These are phyloP conservation scores for Prunus dulcis DNA, from an alignment of 306 rosid species.

Conservation along the genomic window DNA sequence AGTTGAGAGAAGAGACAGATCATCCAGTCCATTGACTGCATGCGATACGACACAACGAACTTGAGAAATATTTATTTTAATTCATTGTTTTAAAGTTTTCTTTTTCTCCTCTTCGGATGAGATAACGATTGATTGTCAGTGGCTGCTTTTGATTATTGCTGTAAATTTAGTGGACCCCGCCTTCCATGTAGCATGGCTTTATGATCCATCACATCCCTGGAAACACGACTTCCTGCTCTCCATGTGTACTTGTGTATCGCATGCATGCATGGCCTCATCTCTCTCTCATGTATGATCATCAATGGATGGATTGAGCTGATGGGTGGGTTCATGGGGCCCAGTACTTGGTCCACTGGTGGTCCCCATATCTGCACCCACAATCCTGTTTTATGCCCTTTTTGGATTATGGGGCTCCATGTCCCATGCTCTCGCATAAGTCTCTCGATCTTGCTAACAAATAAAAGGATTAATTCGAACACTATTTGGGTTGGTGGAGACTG, in stretches of 20 bases:
- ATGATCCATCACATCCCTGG: conserved; percentile 34
- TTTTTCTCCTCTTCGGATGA: no score
- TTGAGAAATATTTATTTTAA: neutral
- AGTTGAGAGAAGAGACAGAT: neutral
- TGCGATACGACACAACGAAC: conserved; percentile 35
- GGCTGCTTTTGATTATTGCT: neutral
- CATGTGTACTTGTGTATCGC: neutral
- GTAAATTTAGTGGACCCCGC: conserved; percentile 10
- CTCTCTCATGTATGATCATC: neutral
- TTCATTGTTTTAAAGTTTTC: neutral
- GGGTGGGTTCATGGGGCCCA: neutral
- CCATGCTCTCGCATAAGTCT: no score
- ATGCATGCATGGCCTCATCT: neutral
- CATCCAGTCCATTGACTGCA: neutral
- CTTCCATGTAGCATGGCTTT: conserved; percentile 1
- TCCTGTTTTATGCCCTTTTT: neutral
- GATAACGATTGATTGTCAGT: neutral
- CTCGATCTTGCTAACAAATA: no score
- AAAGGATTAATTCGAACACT: no score
- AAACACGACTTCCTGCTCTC: conserved; percentile 24
- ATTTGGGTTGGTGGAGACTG: no score
- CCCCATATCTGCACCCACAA: neutral
- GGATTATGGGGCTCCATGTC: neutral
- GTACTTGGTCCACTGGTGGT: neutral
- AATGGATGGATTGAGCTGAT: neutral